phyloP scores from a whole-genome alignment of 495 filamentous ascomycete species.

The Neurospora sp. region DNA sequence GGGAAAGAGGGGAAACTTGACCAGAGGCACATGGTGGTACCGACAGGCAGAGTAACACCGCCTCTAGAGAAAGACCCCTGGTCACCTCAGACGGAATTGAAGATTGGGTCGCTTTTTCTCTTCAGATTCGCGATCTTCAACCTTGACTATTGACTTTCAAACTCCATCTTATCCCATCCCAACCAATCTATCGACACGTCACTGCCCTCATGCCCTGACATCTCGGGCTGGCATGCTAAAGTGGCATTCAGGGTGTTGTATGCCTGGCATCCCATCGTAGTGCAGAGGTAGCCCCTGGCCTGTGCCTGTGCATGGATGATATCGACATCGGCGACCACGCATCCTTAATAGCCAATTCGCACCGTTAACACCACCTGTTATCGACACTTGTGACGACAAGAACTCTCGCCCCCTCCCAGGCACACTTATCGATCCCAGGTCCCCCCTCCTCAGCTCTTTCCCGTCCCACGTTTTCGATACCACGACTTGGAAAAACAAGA shows the following conservation, averaged over 20 bases:
- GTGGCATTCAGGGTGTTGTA: background rate
- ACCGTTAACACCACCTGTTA: background rate
- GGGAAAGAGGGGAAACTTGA: background rate
- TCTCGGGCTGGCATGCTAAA: background rate
- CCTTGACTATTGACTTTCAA: background rate
- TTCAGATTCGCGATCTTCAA: background rate
- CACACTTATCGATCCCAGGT: background rate
- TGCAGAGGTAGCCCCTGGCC: background rate
- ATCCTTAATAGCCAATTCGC: background rate
- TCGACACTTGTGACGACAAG: background rate
- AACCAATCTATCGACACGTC: constrained; percentile 31
- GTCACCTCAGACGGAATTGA: background rate
- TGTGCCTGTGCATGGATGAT: background rate
- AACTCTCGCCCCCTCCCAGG: background rate
- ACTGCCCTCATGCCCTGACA: constrained; percentile 23
- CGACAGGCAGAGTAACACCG: background rate
- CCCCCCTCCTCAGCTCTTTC: background rate
- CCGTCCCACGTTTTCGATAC: background rate
- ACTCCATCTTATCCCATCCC: background rate
- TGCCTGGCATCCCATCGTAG: background rate
- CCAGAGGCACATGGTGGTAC: background rate
- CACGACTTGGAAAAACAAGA: background rate
- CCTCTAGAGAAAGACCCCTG: background rate
- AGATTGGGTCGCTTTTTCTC: background rate
- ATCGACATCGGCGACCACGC: background rate